Evolutionary conservation across 495 filamentous ascomycete genomes (phyloP), one percentile per base, ranked within the genome.

Genomic region (Penicillium crystallinum): DNA sequence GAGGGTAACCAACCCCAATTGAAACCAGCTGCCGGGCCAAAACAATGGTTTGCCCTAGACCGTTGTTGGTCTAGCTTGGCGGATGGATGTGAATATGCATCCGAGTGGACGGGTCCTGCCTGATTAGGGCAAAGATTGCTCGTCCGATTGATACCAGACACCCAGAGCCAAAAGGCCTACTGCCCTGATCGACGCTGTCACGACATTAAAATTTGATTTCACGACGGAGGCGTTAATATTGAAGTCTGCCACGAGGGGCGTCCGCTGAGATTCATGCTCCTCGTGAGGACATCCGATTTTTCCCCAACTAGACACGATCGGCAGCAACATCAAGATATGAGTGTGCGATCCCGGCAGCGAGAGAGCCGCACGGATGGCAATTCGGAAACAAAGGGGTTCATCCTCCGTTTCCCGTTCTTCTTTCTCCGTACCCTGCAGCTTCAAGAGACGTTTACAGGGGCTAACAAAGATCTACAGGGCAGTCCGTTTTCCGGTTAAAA

Each of bases 241-340:
- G 2, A 12, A 25, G 6, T 41, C 22, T 7, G 15, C 39, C 7
- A 23, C 14, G 14, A 41, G 22, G n/a, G 17, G 39, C 39, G 22
- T 41, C 6, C 22, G 12, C 38, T 27, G 7, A 27, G 7, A 27
- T 7, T 27, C 23, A 27, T 27, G 7, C 7, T 27, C 3, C 23
- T 3, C 23, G 23, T 2, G 22, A 23, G n/a, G n/a, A n/a, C n/a
- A 14, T 7, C 14, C 22, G 21, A 15, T 23, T 6, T 15, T 55
- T 39, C 42, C 43, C 33, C 17, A 48, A 38, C 7, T 3, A 18
- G 47, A n/a, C 14, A 11, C 21, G 47, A 55, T 55, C 53, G 22
- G 14, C 31, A 10, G 30, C 23, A 7, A 7, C 3, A 27, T 27
- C 3, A 27, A 27, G 23, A 27, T 27, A 27, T 27, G 23, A 7